Evolutionary conservation across 257 asterid species (phyloP).

Genomic region (Catharanthus roseus): DNA sequence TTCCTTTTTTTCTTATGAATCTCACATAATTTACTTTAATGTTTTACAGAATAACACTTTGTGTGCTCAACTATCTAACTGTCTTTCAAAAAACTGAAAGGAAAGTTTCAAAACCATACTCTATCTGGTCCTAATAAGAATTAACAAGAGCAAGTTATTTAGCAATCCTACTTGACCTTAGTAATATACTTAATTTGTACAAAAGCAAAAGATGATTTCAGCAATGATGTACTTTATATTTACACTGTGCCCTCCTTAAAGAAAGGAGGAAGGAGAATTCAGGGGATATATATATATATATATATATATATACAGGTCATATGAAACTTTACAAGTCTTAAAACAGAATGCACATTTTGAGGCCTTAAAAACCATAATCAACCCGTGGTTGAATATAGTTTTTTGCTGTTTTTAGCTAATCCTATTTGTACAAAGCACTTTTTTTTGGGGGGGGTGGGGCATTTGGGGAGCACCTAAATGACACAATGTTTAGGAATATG

Average conservation of each 20-base stretch:
- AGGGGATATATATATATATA: no score
- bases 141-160: no score
- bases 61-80: no score
- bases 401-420: constrained; percentile 8
- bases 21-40: no score
- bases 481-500: constrained; percentile 21
- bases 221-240: not conserved
- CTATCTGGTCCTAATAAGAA: no score
- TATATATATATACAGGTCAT: constrained; percentile 12
- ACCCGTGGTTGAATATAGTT: constrained; percentile 17
- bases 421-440: constrained; percentile 14
- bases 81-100: no score
- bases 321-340: constrained; percentile 19
- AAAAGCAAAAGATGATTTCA: not conserved
- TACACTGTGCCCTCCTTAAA: constrained; percentile 23
- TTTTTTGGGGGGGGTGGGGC: no score
- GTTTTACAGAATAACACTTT: no score
- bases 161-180: no score
- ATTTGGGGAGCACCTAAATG: constrained; percentile 1
- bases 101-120: no score
- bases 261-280: constrained; percentile 3
- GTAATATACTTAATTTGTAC: no score
- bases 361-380: constrained; percentile 15
- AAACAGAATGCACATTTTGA: constrained; percentile 5
- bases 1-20: no score